Percentiles rank a stretch among this genome's conserved stretches.
Evolutionary conservation across 2,329 filamentous ascomycete genomes (phyloP).

Genomic region (Phialophora chinensis): DNA sequence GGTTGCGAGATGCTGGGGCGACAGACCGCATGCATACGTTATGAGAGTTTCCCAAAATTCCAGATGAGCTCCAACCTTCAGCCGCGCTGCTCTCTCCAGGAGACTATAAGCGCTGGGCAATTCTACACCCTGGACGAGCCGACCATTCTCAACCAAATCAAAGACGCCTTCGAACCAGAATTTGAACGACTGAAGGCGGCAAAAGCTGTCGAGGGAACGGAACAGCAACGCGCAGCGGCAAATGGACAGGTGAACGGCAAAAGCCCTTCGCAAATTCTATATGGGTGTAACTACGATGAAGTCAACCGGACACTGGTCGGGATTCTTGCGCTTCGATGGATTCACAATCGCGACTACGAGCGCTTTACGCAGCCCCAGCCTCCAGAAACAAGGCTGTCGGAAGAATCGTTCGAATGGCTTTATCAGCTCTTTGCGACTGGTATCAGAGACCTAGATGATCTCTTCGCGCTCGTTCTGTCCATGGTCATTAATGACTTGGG

Average conservation of each 20-base stretch:
- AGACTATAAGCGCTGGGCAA: constrained; percentile 33
- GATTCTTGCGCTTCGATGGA: constrained; percentile 47
- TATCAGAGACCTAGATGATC: constrained; percentile 36
- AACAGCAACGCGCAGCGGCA: constrained; percentile 23
- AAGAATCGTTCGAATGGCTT: constrained; percentile 44
- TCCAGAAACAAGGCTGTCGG: constrained; percentile 37
- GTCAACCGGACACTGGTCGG: constrained; percentile 50
- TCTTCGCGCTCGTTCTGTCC: constrained; percentile 45
- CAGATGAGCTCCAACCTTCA: constrained; percentile 25
- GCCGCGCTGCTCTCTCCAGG: constrained; percentile 30
- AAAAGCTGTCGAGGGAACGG: constrained; percentile 37
- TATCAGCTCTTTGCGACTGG: constrained; percentile 36
- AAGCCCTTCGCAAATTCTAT: constrained; percentile 43
- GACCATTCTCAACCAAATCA: constrained; percentile 40
- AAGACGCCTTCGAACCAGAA: constrained; percentile 41
- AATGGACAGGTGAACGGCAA: constrained; percentile 34
- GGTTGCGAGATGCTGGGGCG: constrained; percentile 14
- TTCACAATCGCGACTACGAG: constrained; percentile 46
- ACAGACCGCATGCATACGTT: constrained; percentile 20
- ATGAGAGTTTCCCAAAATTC: constrained; percentile 23
- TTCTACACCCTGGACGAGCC: constrained; percentile 39
- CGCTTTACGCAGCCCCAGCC: constrained; percentile 43
- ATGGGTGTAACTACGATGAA: constrained; percentile 45
- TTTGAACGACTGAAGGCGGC: constrained; percentile 43
- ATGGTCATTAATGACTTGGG: constrained; percentile 50